Evolutionary conservation across 305 asterid genomes (phyloP).

Genomic region (Fraxinus greggii): DNA sequence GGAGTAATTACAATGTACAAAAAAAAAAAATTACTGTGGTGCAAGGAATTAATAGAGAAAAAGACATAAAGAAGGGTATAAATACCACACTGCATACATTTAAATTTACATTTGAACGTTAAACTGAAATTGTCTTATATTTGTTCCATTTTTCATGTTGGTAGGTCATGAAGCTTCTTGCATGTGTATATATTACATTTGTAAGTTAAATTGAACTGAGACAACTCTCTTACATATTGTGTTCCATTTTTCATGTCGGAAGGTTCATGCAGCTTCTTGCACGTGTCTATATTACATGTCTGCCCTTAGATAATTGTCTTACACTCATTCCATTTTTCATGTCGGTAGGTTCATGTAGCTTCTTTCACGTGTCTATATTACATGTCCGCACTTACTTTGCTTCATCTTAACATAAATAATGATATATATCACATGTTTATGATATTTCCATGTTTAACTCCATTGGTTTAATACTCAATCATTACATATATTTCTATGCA

Average conservation of each 20-base stretch:
- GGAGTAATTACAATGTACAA: not conserved
- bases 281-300: not conserved
- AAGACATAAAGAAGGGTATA: not conserved
- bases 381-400: slow-evolving; percentile 4
- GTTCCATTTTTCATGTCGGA: not conserved
- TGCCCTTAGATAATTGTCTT: not conserved
- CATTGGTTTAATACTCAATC: not conserved
- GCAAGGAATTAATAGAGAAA: not conserved
- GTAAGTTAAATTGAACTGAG: not conserved
- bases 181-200: not conserved
- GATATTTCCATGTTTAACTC: not conserved
- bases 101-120: not conserved
- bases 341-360: not conserved
- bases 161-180: not conserved
- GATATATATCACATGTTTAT: not conserved
- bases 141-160: not conserved
- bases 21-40: not conserved
- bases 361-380: not conserved
- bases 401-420: not conserved
- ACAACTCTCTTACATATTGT: not conserved
- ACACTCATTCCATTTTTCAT: not conserved
- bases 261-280: not conserved
- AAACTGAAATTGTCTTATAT: not conserved
- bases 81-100: not conserved
- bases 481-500: not conserved